These are phyloP conservation scores for Chytriomyces hyalinus DNA, from an alignment of 192 early-diverging fungal species.

Conservation along the genomic window DNA sequence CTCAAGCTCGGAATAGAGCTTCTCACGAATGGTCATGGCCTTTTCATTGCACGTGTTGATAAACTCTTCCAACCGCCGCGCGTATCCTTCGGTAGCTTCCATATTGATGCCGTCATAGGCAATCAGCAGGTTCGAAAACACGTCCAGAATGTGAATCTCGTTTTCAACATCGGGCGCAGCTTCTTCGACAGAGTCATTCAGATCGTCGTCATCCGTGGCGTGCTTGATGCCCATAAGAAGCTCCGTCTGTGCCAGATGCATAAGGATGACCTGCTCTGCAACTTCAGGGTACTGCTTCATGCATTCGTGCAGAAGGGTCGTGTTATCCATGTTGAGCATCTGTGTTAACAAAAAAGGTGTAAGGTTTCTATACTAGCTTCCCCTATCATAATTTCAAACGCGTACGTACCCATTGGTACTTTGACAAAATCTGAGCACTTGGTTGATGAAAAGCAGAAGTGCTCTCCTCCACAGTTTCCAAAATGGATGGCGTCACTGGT, in stretches of 20 bases:
- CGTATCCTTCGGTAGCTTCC: constrained; percentile 41
- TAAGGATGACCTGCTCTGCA: constrained; percentile 44
- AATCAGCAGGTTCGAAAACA: constrained; percentile 59
- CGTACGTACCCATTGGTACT: constrained; percentile 50
- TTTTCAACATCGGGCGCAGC: constrained; percentile 50
- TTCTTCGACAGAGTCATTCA: constrained; percentile 27
- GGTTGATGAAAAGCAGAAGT: constrained; percentile 30
- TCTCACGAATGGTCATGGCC: constrained; percentile 49
- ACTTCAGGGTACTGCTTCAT: constrained; percentile 49
- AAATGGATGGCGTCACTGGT: constrained; percentile 40
- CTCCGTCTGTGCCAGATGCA: constrained; percentile 34
- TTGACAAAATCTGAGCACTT: constrained; percentile 28
- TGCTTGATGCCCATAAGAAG: constrained; percentile 11
- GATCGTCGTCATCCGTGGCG: constrained; percentile 17
- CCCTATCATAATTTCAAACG: not conserved
- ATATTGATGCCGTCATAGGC: constrained; percentile 50
- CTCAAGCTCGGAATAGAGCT: constrained; percentile 55
- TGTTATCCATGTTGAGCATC: constrained; percentile 52
- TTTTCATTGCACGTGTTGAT: constrained; percentile 43
- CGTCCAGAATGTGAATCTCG: constrained; percentile 50
- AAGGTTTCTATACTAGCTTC: not conserved
- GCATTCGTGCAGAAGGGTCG: constrained; percentile 52
- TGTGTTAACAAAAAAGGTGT: constrained; percentile 4
- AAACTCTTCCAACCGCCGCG: constrained; percentile 49
- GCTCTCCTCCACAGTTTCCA: constrained; percentile 40